Conservation (phyloP, 805 yeast species). For the Zygoascus bituminiphila region DNA sequence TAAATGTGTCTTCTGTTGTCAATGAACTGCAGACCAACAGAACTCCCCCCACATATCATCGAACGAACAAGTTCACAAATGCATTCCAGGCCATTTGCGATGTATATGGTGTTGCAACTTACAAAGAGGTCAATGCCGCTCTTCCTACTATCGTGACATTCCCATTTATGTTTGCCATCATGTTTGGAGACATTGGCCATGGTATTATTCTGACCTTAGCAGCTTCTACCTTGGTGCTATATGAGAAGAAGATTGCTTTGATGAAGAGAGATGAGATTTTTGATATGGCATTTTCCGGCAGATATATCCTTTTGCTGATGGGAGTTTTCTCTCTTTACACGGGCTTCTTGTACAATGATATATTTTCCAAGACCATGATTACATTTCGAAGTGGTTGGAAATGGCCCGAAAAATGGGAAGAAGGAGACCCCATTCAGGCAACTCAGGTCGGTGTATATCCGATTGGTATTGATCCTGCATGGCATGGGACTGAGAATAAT, state of each 20-base stretch:
- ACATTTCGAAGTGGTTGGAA: slow-evolving; percentile 83
- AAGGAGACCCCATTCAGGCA: slow-evolving; percentile 63
- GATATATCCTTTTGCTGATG: slow-evolving; percentile 87
- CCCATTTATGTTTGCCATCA: slow-evolving; percentile 97
- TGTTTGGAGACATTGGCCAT: slow-evolving; percentile 98
- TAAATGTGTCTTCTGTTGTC: slow-evolving; percentile 37
- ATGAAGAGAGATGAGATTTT: slow-evolving; percentile 78
- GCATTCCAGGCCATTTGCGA: slow-evolving; percentile 93
- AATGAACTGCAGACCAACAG: slow-evolving; percentile 63
- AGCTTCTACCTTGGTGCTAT: slow-evolving; percentile 59
- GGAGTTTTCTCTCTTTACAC: slow-evolving; percentile 95
- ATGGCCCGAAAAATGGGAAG: slow-evolving; percentile 70
- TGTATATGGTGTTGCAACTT: slow-evolving; percentile 89
- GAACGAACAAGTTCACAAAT: slow-evolving; percentile 81
- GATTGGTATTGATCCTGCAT: slow-evolving; percentile 83
- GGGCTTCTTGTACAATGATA: slow-evolving; percentile 87
- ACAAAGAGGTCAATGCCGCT: slow-evolving; percentile 94
- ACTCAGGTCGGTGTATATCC: slow-evolving; percentile 60
- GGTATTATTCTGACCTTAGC: slow-evolving; percentile 74
- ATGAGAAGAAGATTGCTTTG: slow-evolving; percentile 58
- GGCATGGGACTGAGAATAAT: slow-evolving; percentile 97
- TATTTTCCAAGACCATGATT: slow-evolving; percentile 86
- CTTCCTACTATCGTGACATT: slow-evolving; percentile 89
- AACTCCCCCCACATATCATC: slow-evolving; percentile 90
- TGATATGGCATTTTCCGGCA: slow-evolving; percentile 91